Evolutionary conservation across 2,329 filamentous ascomycete species (phyloP), one percentile per base, ranked within the genome.

Genomic region (Clonostachys sp.): DNA sequence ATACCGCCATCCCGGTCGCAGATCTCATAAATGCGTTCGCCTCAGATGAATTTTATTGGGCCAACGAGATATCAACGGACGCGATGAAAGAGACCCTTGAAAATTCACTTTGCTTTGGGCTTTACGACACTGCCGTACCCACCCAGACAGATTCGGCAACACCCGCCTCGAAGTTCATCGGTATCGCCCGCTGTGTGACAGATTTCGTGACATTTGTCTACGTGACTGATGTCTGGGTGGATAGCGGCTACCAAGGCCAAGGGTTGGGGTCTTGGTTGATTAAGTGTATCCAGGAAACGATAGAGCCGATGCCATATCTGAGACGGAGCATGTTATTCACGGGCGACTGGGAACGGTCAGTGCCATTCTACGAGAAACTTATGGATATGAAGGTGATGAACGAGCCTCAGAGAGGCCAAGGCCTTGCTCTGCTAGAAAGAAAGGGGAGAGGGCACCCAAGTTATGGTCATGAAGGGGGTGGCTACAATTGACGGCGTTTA

Each of bases 151-250:
- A 10, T 3, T 30, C 24, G 4, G 8, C 24, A 30, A 30, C 8
- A 30, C 24, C 8, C 24, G 24, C 24, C 24, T 10, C 24, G 8
- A n/a, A n/a, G 14, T 30, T 2, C 42, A 50, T 67, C 3, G 65
- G 65, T 5, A 53, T 68, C 30, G 57, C 60, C 3, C 57, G 84
- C 14, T 61, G 84, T 6, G 65, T 87, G 43, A 89, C 84, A 1
- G 86, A 89, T 58, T 74, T 74, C 49, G 70, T 77, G 10, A 84
- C 83, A 0, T 81, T 87, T 53, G 77, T 75, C 3, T 88, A 85
- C 30, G 45, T 68, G 12, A 83, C 83, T 1, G 84, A 87, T 52
- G 77, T 87, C 0, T 87, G 81, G 60, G 65, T 87, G 5, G 58
- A 77, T 1, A 67, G 74, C 0, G 64, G 70, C 17, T 74, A 78